These are phyloP conservation scores for Talaromyces sp. DNA, from an alignment of 2,329 filamentous ascomycete genomes.

Conservation along the genomic window DNA sequence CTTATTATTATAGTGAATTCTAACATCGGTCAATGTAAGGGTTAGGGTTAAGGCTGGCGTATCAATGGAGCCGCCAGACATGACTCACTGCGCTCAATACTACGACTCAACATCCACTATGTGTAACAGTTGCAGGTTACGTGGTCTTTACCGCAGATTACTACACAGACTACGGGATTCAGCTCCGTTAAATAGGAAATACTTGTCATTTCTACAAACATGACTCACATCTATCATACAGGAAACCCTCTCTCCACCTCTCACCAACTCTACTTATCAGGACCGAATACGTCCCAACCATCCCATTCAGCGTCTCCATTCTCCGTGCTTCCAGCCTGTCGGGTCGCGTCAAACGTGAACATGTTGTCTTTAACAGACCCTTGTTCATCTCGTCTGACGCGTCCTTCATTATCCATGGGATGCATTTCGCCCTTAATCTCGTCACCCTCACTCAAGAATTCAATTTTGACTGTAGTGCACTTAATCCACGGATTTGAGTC, in stretches of 20 bases:
- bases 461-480: background rate
- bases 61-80: background rate
- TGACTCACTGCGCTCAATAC: background rate
- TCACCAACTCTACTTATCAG: too few relatives aligned
- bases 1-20: background rate
- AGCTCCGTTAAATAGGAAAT: background rate
- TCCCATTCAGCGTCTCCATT: background rate
- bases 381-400: background rate
- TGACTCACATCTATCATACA: background rate
- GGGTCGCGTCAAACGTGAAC: background rate
- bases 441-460: background rate
- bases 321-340: background rate
- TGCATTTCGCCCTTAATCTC: constrained; percentile 36
- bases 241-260: background rate
- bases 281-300: background rate
- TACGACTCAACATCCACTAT: background rate
- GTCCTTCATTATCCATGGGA: background rate
- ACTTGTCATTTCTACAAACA: background rate
- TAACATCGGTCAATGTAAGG: background rate
- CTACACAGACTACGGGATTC: background rate
- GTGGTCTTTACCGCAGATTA: background rate
- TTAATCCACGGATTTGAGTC: background rate
- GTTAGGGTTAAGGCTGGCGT: background rate
- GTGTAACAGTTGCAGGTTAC: background rate
- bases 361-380: background rate